These are phyloP conservation scores for Penicillium vulpinum DNA, from an alignment of 2,329 filamentous ascomycete species.

Conservation along the genomic window DNA sequence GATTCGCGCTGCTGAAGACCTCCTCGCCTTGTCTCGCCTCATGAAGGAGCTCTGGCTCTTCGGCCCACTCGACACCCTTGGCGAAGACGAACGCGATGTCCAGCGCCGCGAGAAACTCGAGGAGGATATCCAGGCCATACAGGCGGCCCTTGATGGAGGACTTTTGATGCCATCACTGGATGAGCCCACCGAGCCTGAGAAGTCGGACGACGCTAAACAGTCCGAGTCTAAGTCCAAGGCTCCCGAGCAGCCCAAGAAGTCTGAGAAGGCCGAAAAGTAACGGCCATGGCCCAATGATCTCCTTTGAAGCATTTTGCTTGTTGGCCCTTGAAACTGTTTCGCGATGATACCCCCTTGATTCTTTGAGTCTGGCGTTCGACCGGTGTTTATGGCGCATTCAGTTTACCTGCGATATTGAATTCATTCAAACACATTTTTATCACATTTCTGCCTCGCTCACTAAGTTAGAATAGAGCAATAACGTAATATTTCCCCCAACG, in stretches of 20 bases:
- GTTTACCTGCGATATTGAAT: not conserved
- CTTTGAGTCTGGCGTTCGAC: not conserved
- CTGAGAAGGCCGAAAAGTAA: not conserved
- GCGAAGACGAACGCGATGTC: conserved; percentile 42
- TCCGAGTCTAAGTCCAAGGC: not conserved
- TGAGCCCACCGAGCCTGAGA: not conserved
- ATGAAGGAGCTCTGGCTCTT: conserved; percentile 69
- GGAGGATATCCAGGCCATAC: conserved; percentile 49
- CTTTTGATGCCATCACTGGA: conserved; percentile 23
- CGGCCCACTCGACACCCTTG: conserved; percentile 61
- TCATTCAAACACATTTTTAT: not conserved
- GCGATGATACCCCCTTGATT: conserved; percentile 1
- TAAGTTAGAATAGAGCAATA: not conserved
- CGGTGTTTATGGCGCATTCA: not conserved
- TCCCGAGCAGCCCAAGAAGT: not conserved
- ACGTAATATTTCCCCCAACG: not conserved
- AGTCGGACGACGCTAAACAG: not conserved
- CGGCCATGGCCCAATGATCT: too few relatives aligned
- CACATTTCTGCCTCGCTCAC: not conserved
- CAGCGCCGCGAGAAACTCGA: conserved; percentile 48
- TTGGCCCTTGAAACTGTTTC: not conserved
- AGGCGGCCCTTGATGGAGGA: conserved; percentile 42
- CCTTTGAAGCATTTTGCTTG: not conserved
- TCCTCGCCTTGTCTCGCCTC: conserved; percentile 60
- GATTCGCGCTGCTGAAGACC: conserved; percentile 63